phyloP scores from a whole-genome alignment of 2,329 filamentous ascomycete species.

The Dactylella cylindrospora region DNA sequence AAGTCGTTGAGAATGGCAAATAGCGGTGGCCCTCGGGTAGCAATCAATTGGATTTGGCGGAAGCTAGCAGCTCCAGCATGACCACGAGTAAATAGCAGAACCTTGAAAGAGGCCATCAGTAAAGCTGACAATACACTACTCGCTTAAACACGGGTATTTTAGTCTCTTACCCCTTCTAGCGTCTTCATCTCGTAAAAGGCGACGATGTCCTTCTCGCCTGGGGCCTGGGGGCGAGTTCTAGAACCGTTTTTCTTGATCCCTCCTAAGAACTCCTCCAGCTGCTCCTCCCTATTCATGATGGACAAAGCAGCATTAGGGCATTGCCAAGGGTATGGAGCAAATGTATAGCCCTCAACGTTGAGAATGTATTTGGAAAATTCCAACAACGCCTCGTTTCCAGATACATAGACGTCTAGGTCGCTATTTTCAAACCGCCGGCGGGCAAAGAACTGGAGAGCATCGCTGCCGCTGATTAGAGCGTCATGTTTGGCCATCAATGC shows the following conservation, averaged over 20 bases:
- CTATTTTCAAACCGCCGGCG: not conserved
- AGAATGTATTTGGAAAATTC: constrained; percentile 3
- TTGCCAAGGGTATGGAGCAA: constrained; percentile 2
- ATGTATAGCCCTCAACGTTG: constrained; percentile 3
- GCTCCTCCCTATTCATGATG: not conserved
- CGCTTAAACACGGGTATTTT: no score
- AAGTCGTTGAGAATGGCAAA: constrained; percentile 10
- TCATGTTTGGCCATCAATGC: constrained; percentile 14
- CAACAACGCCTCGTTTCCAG: not conserved
- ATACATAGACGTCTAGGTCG: constrained; percentile 20
- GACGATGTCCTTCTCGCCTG: not conserved
- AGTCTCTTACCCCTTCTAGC: constrained; percentile 3
- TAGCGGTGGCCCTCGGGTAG: constrained; percentile 4
- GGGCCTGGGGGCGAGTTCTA: not conserved
- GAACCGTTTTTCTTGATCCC: not conserved
- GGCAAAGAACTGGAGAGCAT: constrained; percentile 18
- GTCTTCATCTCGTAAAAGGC: constrained; percentile 6
- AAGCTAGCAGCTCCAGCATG: not conserved
- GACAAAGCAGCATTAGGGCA: not conserved
- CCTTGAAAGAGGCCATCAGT: no score
- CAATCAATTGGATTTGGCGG: constrained; percentile 12
- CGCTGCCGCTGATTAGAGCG: constrained; percentile 13
- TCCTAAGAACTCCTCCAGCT: not conserved
- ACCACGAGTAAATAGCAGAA: constrained; percentile 1
- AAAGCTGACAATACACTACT: no score